phyloP scores from a whole-genome alignment of 352 stramenopile genomes.

The Aphanomyces cochlioides region DNA sequence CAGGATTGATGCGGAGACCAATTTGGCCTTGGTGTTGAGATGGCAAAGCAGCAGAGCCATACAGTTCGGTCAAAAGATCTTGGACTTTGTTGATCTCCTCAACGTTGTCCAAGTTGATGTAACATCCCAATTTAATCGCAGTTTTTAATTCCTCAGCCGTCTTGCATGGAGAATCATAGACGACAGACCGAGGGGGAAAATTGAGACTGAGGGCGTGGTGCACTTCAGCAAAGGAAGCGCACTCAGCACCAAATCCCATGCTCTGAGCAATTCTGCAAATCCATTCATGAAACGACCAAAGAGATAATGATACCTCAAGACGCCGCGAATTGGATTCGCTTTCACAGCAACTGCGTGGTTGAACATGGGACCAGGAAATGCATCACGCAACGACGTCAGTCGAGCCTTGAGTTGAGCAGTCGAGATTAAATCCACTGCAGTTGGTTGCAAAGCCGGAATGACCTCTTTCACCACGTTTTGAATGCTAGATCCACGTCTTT shows the following conservation, averaged over 20 bases:
- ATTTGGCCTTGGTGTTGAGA: conserved; percentile 50
- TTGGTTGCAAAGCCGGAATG: conserved; percentile 47
- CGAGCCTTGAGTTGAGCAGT: conserved; percentile 59
- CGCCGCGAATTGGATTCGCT: conserved; percentile 64
- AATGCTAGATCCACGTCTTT: conserved; percentile 33
- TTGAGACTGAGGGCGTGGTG: conserved; percentile 74
- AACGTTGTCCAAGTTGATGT: conserved; percentile 91
- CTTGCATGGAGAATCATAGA: conserved; percentile 93
- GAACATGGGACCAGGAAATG: conserved; percentile 61
- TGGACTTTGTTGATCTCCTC: conserved; percentile 81
- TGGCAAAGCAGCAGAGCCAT: conserved; percentile 40
- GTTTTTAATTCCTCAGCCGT: conserved; percentile 76
- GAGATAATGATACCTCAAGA: conserved; percentile 39
- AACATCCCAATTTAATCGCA: conserved; percentile 71
- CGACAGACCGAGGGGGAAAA: conserved; percentile 64
- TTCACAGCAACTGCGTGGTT: conserved; percentile 79
- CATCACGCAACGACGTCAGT: conserved; percentile 48
- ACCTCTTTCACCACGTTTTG: conserved; percentile 48
- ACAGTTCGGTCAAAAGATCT: conserved; percentile 41
- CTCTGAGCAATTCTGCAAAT: conserved; percentile 37
- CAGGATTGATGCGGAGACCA: conserved; percentile 88
- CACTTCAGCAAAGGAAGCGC: conserved; percentile 74
- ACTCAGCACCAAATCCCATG: conserved; percentile 68
- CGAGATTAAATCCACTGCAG: conserved; percentile 58
- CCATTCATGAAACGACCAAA: not conserved